Percentiles rank a stretch among this genome's conserved stretches.
These are phyloP conservation scores for Aegilops bicornis DNA, from an alignment of 176 grass and related monocot genomes.

Conservation along the genomic window DNA sequence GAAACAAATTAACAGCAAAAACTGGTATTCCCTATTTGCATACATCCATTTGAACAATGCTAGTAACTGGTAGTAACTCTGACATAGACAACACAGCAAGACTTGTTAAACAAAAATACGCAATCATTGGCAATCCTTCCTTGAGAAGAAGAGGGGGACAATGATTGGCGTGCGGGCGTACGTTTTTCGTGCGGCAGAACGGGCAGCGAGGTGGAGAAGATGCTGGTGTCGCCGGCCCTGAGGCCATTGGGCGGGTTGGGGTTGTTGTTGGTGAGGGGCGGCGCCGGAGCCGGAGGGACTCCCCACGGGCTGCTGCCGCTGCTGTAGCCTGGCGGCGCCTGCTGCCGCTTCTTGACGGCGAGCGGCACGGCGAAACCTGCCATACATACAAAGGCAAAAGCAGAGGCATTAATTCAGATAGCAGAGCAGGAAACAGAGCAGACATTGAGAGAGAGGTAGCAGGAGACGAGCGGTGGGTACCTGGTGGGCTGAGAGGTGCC, in stretches of 20 bases:
- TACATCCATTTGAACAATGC: neutral
- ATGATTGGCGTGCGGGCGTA: neutral
- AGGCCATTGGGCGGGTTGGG: slow-evolving; percentile 23
- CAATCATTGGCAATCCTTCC: no score
- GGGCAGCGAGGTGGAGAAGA: slow-evolving; percentile 89
- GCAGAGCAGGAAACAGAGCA: neutral
- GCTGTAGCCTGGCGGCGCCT: neutral
- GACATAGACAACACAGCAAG: neutral
- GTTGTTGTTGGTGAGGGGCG: neutral
- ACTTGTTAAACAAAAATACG: no score
- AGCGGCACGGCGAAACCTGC: slow-evolving; percentile 39
- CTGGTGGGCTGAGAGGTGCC: slow-evolving; percentile 33
- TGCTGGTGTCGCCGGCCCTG: slow-evolving; percentile 37
- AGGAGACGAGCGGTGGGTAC: no score
- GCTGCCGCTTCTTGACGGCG: slow-evolving; percentile 24
- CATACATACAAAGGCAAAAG: no score
- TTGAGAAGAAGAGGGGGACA: neutral
- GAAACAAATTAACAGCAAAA: neutral
- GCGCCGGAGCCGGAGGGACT: neutral
- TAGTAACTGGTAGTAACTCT: neutral
- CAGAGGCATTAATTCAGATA: no score
- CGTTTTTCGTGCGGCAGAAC: slow-evolving; percentile 73
- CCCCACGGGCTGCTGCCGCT: slow-evolving; percentile 35
- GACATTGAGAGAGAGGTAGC: neutral
- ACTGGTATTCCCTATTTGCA: neutral